Percentiles rank a stretch among this genome's conserved stretches.
Conservation (phyloP, 1,284 basidiomycete species). For the Taiwanofungus camphoratus region DNA sequence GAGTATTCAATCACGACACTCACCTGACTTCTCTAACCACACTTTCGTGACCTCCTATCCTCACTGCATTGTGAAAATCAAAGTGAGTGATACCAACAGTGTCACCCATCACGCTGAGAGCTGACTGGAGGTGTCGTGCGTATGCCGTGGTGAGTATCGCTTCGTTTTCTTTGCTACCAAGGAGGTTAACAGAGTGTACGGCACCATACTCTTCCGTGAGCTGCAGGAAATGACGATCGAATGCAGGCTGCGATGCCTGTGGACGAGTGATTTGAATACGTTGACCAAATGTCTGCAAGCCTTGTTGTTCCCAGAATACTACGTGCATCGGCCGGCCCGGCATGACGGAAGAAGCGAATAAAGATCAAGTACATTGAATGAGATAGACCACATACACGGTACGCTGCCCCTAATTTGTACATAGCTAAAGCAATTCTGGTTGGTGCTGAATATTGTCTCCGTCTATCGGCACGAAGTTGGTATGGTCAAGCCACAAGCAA, state of each 20-base stretch:
- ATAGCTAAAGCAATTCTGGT: conserved; percentile 83
- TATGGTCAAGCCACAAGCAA: neutral
- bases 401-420: conserved; percentile 93
- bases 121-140: conserved; percentile 64
- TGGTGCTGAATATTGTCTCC: conserved; percentile 84
- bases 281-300: conserved; percentile 85
- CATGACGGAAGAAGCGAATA: conserved; percentile 13
- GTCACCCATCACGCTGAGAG: conserved; percentile 52
- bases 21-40: conserved; percentile 74
- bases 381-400: conserved; percentile 57
- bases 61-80: conserved; percentile 88
- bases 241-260: conserved; percentile 92
- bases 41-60: conserved; percentile 84
- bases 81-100: conserved; percentile 78
- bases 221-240: conserved; percentile 88
- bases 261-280: conserved; percentile 93
- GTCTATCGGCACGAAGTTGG: conserved; percentile 47
- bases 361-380: conserved; percentile 11
- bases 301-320: conserved; percentile 99
- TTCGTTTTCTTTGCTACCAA: conserved; percentile 91
- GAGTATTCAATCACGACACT: conserved; percentile 12
- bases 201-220: conserved; percentile 79
- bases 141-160: conserved; percentile 81
- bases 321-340: conserved; percentile 5
- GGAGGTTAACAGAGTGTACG: conserved; percentile 82